These are phyloP conservation scores for Strobilomyces echinocephalus DNA, from an alignment of 768 basidiomycete genomes.

Conservation along the genomic window DNA sequence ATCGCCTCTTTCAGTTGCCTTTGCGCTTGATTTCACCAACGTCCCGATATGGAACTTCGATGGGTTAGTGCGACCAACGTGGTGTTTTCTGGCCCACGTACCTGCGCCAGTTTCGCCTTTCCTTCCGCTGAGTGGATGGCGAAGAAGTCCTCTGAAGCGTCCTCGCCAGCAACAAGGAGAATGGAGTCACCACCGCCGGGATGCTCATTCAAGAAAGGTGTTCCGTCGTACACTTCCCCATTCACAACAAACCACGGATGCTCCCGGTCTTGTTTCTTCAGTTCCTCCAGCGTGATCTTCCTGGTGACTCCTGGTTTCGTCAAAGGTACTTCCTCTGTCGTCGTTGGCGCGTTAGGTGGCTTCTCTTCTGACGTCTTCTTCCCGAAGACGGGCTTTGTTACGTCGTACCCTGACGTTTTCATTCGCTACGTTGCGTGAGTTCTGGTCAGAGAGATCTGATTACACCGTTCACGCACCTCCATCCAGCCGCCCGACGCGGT, in stretches of 20 bases:
- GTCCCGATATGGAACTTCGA: conserved; percentile 47
- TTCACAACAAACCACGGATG: conserved; percentile 49
- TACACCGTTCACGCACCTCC: conserved; percentile 32
- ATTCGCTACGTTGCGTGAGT: conserved; percentile 32
- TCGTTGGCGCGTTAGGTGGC: not conserved
- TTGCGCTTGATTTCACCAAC: conserved; percentile 20
- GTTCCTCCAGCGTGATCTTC: conserved; percentile 41
- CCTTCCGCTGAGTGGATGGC: conserved; percentile 57
- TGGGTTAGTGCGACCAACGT: conserved; percentile 5
- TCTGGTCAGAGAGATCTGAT: not conserved
- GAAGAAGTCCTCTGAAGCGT: conserved; percentile 61
- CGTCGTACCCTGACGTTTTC: conserved; percentile 42
- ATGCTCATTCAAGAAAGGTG: conserved; percentile 48
- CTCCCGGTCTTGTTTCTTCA: conserved; percentile 35
- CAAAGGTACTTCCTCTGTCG: conserved; percentile 33
- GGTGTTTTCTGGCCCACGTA: conserved; percentile 2
- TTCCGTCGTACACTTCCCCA: conserved; percentile 55
- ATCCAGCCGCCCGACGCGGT: conserved; percentile 53
- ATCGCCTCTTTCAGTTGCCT: not conserved
- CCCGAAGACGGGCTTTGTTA: conserved; percentile 39
- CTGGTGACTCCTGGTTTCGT: conserved; percentile 42
- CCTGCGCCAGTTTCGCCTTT: conserved; percentile 41
- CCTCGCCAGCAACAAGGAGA: conserved; percentile 50
- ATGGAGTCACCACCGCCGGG: conserved; percentile 58
- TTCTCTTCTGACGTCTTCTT: not conserved